Percentiles rank a stretch among this genome's conserved stretches.
phyloP scores from a whole-genome alignment of 129 eudicot species.

The Chrysanthemum makinoi region DNA sequence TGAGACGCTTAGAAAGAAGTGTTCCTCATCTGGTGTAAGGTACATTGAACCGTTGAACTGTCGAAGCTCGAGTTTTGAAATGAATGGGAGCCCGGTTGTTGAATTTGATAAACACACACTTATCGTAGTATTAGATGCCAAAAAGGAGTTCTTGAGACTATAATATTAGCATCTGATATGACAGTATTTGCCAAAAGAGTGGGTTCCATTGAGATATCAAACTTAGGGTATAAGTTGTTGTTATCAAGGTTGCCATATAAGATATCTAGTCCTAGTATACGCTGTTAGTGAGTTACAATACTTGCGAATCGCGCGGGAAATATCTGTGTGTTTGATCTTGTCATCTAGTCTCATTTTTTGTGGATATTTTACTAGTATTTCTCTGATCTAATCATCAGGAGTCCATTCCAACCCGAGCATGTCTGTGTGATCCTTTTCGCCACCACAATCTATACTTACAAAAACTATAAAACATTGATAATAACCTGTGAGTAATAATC shows the following conservation, averaged over 20 bases:
- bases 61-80: constrained; percentile 85
- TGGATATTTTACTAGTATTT: constrained; percentile 42
- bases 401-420: constrained; percentile 66
- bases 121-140: constrained; percentile 62
- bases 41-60: constrained; percentile 78
- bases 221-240: constrained; percentile 78
- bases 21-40: constrained; percentile 53
- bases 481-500: not conserved
- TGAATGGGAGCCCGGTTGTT: constrained; percentile 74
- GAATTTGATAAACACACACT: constrained; percentile 84
- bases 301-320: constrained; percentile 70
- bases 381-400: constrained; percentile 50
- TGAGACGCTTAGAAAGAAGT: constrained; percentile 59
- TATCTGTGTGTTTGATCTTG: constrained; percentile 56
- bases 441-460: constrained; percentile 74
- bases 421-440: constrained; percentile 53
- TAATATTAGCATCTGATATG: constrained; percentile 67
- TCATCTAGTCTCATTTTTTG: constrained; percentile 45
- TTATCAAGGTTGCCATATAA: constrained; percentile 72
- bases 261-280: constrained; percentile 55
- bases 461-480: constrained; percentile 45
- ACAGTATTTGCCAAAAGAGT: constrained; percentile 83
- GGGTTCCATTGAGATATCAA: constrained; percentile 76
- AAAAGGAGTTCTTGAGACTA: constrained; percentile 56
- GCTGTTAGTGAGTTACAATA: constrained; percentile 73